A percentile compares a stretch with the other conserved stretches of the same genome.
These are phyloP conservation scores for Boeremia exigua DNA, from an alignment of 2,329 filamentous ascomycete genomes.

Conservation along the genomic window DNA sequence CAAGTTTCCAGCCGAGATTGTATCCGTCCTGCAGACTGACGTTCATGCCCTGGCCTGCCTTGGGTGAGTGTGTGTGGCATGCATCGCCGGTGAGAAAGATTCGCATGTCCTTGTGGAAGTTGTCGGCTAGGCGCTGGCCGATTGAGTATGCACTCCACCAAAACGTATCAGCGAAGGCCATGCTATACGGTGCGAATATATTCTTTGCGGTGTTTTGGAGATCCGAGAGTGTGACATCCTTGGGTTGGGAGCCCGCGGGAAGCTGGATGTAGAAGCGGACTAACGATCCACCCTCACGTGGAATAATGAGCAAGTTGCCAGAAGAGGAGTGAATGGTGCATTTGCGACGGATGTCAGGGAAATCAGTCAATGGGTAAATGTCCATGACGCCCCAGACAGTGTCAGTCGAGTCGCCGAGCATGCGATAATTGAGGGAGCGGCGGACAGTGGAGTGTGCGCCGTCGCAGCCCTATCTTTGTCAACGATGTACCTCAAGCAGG, in stretches of 20 bases:
- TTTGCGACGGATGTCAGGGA: conserved; percentile 60
- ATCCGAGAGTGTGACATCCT: conserved; percentile 59
- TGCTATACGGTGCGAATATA: conserved; percentile 62
- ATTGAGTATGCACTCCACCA: conserved; percentile 79
- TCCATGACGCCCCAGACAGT: conserved; percentile 65
- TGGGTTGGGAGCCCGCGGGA: conserved; percentile 56
- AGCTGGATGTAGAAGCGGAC: conserved; percentile 70
- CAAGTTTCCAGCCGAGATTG: conserved; percentile 66
- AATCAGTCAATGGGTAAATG: conserved; percentile 56
- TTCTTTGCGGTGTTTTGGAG: conserved; percentile 60
- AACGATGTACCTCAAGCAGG: background rate
- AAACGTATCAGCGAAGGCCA: conserved; percentile 64
- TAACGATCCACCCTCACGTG: conserved; percentile 61
- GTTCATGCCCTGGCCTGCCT: conserved; percentile 72
- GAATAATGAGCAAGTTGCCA: conserved; percentile 59
- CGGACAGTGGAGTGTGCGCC: conserved; percentile 61
- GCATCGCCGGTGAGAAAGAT: conserved; percentile 76
- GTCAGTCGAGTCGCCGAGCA: conserved; percentile 66
- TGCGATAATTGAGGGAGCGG: conserved; percentile 59
- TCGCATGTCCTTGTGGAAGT: conserved; percentile 69
- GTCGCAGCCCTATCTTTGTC: conserved; percentile 52
- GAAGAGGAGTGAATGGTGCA: conserved; percentile 54
- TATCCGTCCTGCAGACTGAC: conserved; percentile 65
- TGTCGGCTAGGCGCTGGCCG: conserved; percentile 72
- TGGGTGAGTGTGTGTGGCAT: conserved; percentile 72